Evolutionary conservation across 331 rosid species (phyloP).

Genomic region (Erythrophleum ivorense): DNA sequence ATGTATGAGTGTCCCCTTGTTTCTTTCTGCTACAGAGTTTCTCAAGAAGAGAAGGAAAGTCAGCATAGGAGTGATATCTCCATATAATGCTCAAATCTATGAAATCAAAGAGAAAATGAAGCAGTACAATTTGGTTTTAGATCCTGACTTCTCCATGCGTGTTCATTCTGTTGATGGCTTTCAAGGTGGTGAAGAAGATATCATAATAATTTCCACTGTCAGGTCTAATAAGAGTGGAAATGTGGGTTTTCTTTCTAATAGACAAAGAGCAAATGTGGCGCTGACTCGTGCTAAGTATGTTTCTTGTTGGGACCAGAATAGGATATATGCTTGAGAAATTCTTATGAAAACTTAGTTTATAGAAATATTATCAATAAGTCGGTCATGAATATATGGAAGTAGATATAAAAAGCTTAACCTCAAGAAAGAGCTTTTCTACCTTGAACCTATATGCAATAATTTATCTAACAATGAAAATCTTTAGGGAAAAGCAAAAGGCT

Average conservation of each 20-base stretch:
- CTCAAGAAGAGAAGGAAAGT: conserved; percentile 42
- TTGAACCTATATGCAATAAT: no score
- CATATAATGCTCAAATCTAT: conserved; percentile 61
- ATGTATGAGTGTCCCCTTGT: neutral
- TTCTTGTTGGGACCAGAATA: neutral
- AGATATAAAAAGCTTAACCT: neutral
- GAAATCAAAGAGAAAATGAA: conserved; percentile 53
- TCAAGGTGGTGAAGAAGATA: conserved; percentile 56
- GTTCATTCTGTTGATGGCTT: conserved; percentile 49
- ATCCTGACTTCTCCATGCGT: conserved; percentile 32
- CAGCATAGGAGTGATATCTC: conserved; percentile 68
- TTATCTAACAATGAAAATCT: no score
- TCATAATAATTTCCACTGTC: conserved; percentile 50
- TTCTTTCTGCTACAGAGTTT: conserved; percentile 39
- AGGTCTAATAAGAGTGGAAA: conserved; percentile 44
- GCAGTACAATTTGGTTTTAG: conserved; percentile 8
- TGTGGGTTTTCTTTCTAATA: conserved; percentile 44
- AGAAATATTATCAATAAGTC: neutral
- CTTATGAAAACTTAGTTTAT: neutral
- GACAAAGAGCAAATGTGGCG: conserved; percentile 48
- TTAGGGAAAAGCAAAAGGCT: no score
- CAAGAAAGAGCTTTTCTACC: no score
- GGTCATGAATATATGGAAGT: neutral
- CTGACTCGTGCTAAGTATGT: conserved; percentile 52
- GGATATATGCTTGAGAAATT: neutral